Base-by-base conservation (phyloP, 805 yeast genomes). In the Clavispora phyllophila region DNA sequence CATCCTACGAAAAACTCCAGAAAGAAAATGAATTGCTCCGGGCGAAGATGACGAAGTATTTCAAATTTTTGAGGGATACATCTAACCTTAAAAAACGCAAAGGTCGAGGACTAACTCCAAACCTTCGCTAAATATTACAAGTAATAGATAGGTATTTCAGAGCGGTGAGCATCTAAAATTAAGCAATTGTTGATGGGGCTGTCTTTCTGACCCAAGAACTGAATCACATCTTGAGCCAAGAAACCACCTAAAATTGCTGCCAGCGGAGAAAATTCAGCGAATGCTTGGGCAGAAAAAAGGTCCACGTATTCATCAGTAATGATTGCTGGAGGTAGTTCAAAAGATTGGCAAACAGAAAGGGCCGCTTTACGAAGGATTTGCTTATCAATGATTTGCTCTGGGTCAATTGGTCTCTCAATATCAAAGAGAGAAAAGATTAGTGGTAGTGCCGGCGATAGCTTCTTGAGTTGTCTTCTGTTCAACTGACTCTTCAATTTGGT, bases 191-290 rank as follows among this genome's bases (percentile, higher is more conserved):
- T 90, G 29, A 90, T 71, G 3, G 97, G 96, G 33, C 81, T 72
- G 53, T 87, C 89, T 51, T 82, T 79, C 51, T 78, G 77, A 34
- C 93, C 84, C 40, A 91, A 62, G 42, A 75, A 79, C 64, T 93
- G 93, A 36, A 93, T 84, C 12, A 88, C 83, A 59, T 90, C 96
- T 63, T 93, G 99, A 2, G 95, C 85, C 19, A 91, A 63, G 1
- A 87, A 75, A 1, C 98, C 99, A 5, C 98, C 99, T 6, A 91
- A 52, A 2, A 93, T 77, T 0, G 98, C 95, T 4, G 93, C 80
- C 0, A 82, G 82, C 1, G 97, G 96, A 9, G 88, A 75, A 50
- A 85, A 78, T 56, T 89, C 95, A 2, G 87, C 62, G 48, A 55
- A 68, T 7, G 72, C 73, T 55, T 84, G 87, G 17, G 56, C 60